phyloP scores from a whole-genome alignment of 2,329 filamentous ascomycete species.

The Pseudonectria foliicola region DNA sequence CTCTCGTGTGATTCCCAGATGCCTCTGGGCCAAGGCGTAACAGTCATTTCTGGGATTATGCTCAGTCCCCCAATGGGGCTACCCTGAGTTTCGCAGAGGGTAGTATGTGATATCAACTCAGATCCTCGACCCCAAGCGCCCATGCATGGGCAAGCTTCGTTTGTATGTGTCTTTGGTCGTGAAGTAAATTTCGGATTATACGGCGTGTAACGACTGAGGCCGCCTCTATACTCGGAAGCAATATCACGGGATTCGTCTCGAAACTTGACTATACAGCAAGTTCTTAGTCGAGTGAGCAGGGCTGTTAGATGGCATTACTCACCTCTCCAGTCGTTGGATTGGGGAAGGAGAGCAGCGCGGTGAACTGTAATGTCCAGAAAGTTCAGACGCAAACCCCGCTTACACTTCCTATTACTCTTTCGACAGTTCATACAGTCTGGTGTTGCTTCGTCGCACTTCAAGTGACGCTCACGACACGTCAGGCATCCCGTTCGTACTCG shows the following conservation, averaged over 20 bases:
- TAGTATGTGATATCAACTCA: no score
- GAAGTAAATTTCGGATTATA: conserved; percentile 3
- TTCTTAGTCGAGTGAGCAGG: conserved; percentile 7
- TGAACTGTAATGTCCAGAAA: conserved; percentile 81
- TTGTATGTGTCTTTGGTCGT: not conserved
- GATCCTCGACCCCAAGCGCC: no score
- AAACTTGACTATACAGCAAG: conserved; percentile 54
- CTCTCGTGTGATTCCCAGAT: not conserved
- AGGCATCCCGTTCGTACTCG: conserved; percentile 84
- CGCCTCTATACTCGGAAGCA: conserved; percentile 82
- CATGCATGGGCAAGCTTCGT: not conserved
- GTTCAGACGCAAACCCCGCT: conserved; percentile 79
- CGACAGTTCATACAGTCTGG: conserved; percentile 68
- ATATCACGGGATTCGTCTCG: conserved; percentile 85
- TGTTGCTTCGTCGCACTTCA: conserved; percentile 78
- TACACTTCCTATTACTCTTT: conserved; percentile 80
- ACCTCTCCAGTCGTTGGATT: conserved; percentile 19
- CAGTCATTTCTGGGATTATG: not conserved
- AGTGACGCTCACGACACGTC: conserved; percentile 80
- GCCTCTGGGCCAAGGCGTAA: not conserved
- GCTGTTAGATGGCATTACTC: conserved; percentile 3
- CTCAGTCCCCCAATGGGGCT: no score
- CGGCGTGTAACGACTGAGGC: conserved; percentile 62
- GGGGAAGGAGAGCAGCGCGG: conserved; percentile 47
- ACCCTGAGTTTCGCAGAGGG: no score